phyloP scores from a whole-genome alignment of 257 asterid genomes.

The Linaria vulgaris region DNA sequence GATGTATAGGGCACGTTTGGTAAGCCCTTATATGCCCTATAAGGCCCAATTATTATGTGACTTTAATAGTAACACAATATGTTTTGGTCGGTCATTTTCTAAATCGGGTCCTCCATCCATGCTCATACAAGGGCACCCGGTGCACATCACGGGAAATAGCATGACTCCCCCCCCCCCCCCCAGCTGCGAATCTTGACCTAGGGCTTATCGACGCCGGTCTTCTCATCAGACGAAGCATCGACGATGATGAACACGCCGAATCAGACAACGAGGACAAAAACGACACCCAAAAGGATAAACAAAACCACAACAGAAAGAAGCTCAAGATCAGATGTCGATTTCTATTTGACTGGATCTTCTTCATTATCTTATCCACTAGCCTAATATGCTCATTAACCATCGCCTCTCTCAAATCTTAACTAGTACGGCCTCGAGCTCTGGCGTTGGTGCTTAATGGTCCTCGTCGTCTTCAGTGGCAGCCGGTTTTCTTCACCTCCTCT shows the following conservation, averaged over 20 bases:
- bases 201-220: conserved; percentile 12
- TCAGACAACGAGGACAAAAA: conserved; percentile 22
- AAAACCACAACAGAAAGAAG: conserved; percentile 13
- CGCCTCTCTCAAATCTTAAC: conserved; percentile 25
- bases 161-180: too few relatives aligned
- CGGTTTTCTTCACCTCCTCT: conserved; percentile 44
- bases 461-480: conserved; percentile 57
- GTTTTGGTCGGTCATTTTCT: too few relatives aligned
- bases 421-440: conserved; percentile 41
- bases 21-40: too few relatives aligned
- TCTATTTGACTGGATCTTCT: conserved; percentile 39
- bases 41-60: too few relatives aligned
- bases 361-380: conserved; percentile 36
- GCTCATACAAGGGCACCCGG: too few relatives aligned
- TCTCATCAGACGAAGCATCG: conserved; percentile 17
- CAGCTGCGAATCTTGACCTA: too few relatives aligned
- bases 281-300: conserved; percentile 9
- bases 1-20: too few relatives aligned
- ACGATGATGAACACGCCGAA: conserved; percentile 28
- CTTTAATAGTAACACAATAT: too few relatives aligned
- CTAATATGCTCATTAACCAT: conserved; percentile 45
- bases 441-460: conserved; percentile 50
- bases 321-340: conserved; percentile 27
- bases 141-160: too few relatives aligned
- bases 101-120: too few relatives aligned